These are phyloP conservation scores for Pythium graminicola DNA, from an alignment of 352 stramenopile genomes.

Conservation along the genomic window DNA sequence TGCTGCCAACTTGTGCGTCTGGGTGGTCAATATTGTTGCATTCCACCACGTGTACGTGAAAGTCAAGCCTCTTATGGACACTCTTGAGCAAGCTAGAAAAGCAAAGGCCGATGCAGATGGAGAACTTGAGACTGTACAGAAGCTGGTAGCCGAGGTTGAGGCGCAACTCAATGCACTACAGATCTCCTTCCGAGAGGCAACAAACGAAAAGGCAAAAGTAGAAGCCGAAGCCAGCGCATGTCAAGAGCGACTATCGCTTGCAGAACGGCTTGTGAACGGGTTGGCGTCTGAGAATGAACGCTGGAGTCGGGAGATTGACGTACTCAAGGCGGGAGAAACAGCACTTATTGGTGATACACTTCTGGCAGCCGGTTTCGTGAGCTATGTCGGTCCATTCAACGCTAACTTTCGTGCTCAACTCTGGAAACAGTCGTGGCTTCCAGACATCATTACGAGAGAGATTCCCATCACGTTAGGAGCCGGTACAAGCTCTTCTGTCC, in stretches of 20 bases:
- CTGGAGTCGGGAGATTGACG: slow-evolving; percentile 86
- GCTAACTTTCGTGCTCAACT: slow-evolving; percentile 71
- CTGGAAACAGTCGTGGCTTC: slow-evolving; percentile 83
- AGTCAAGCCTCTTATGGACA: slow-evolving; percentile 94
- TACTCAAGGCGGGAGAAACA: slow-evolving; percentile 56
- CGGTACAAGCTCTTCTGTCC: not conserved
- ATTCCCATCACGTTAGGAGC: slow-evolving; percentile 60
- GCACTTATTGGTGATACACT: slow-evolving; percentile 86
- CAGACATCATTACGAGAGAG: slow-evolving; percentile 77
- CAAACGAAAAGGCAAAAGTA: slow-evolving; percentile 87
- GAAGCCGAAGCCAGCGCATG: slow-evolving; percentile 84
- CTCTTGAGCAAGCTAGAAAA: slow-evolving; percentile 69
- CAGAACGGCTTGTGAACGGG: slow-evolving; percentile 84
- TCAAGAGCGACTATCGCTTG: slow-evolving; percentile 80
- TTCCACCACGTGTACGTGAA: slow-evolving; percentile 91
- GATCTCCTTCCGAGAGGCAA: slow-evolving; percentile 74
- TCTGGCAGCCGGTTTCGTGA: slow-evolving; percentile 86
- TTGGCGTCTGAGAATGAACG: slow-evolving; percentile 85
- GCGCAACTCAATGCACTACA: slow-evolving; percentile 72
- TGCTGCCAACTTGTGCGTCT: slow-evolving; percentile 89
- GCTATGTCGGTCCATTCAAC: slow-evolving; percentile 91
- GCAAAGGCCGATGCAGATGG: slow-evolving; percentile 74
- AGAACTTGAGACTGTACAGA: slow-evolving; percentile 76
- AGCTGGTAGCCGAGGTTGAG: slow-evolving; percentile 80
- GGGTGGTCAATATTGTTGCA: slow-evolving; percentile 91